Percentiles rank a stretch among this genome's conserved stretches.
Evolutionary conservation across 768 basidiomycete species (phyloP).

Genomic region (Russula sp.): DNA sequence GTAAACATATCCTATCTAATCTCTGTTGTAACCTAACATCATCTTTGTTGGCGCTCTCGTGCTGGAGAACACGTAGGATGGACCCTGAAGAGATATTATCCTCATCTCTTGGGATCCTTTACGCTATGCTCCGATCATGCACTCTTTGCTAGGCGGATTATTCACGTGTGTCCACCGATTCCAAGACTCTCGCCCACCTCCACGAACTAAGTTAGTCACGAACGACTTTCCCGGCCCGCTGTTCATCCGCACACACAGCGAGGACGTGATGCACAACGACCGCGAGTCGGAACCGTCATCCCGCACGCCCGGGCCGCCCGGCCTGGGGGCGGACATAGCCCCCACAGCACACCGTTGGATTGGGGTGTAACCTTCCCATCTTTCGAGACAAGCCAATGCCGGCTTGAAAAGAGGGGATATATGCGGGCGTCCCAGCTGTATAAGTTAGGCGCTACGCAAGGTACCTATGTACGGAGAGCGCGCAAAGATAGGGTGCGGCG

Average conservation of each 20-base stretch:
- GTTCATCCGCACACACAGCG: slow-evolving; percentile 50
- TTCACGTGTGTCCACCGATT: slow-evolving; percentile 40
- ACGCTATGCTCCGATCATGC: slow-evolving; percentile 54
- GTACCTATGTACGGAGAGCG: no score
- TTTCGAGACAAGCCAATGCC: no score
- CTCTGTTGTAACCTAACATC: neutral
- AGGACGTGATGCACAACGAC: slow-evolving; percentile 50
- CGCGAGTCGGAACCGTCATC: slow-evolving; percentile 43
- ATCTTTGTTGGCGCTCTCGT: no score
- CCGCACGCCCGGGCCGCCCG: slow-evolving; percentile 42
- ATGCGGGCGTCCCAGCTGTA: no score
- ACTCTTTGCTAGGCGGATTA: slow-evolving; percentile 48
- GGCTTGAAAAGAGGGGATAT: no score
- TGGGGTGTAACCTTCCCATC: no score
- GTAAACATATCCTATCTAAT: neutral
- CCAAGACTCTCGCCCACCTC: neutral
- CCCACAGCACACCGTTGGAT: neutral
- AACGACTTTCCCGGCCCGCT: slow-evolving; percentile 69
- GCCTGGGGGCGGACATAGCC: slow-evolving; percentile 54
- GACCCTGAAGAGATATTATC: slow-evolving; percentile 65
- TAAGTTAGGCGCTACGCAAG: no score
- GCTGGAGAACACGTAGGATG: neutral
- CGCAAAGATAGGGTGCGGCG: no score
- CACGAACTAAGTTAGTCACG: slow-evolving; percentile 36
- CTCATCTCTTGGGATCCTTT: slow-evolving; percentile 56